A percentile compares a stretch with the other conserved stretches of the same genome.
Conservation (phyloP, 371 early-diverging fungal species). For the Rhizopus stolonifer region DNA sequence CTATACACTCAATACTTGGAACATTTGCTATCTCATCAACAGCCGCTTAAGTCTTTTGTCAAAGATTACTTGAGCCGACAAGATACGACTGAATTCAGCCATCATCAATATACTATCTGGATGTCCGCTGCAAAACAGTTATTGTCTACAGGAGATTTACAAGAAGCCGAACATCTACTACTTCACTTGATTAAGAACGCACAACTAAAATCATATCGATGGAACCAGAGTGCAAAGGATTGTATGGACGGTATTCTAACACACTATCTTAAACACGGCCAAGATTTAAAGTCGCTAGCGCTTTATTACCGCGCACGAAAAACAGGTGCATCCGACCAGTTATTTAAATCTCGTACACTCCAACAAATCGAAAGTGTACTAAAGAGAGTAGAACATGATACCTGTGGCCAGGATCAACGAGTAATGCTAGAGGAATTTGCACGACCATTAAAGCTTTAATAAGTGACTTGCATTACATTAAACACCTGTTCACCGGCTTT, state of each 20-base stretch:
- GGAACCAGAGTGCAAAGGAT: constrained; percentile 8
- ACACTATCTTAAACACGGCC: constrained; percentile 22
- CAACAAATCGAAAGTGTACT: constrained; percentile 7
- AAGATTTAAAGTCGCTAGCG: constrained; percentile 23
- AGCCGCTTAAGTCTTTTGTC: not conserved
- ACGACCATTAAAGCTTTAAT: not conserved
- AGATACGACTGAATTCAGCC: not conserved
- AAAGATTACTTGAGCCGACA: constrained; percentile 1
- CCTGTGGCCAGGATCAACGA: not conserved
- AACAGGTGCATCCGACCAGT: constrained; percentile 13
- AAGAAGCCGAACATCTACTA: constrained; percentile 13
- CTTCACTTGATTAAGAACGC: constrained; percentile 15
- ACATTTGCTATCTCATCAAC: constrained; percentile 12
- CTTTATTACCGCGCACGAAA: constrained; percentile 29
- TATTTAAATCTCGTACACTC: constrained; percentile 9
- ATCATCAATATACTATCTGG: constrained; percentile 19
- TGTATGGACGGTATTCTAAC: constrained; percentile 17
- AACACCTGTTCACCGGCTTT: constrained; percentile 20
- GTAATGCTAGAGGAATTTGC: not conserved
- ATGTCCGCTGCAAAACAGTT: constrained; percentile 12
- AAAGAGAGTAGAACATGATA: constrained; percentile 3
- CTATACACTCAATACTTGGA: constrained; percentile 34
- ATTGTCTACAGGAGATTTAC: not conserved
- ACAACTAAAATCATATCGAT: constrained; percentile 9
- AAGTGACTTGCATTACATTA: constrained; percentile 13